phyloP scores from a whole-genome alignment of 164 flowering plant genomes.

The Dillenia suffruticosa region DNA sequence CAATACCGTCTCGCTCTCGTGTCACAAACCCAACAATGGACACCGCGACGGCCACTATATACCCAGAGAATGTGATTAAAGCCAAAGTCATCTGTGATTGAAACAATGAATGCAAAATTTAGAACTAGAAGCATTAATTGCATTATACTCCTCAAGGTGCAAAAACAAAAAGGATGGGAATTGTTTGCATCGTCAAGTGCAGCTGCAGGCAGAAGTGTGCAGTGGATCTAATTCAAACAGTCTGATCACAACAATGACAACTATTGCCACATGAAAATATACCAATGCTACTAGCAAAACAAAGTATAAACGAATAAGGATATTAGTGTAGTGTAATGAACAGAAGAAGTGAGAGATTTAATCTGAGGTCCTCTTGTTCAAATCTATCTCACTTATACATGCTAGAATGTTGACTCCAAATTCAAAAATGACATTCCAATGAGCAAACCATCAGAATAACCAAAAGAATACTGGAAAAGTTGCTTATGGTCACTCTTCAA shows the following conservation, averaged over 20 bases:
- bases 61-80: constrained; percentile 95
- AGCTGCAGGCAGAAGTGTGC: no score
- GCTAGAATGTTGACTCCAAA: not conserved
- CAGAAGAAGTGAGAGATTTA: no score
- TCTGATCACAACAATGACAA: not conserved
- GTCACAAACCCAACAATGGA: constrained; percentile 99
- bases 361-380: no score
- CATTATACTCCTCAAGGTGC: not conserved
- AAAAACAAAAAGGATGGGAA: not conserved
- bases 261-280: no score
- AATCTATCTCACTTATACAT: no score
- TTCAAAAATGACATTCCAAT: not conserved
- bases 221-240: not conserved
- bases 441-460: not conserved
- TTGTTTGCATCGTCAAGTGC: not conserved
- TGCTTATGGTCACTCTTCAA: not conserved
- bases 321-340: no score
- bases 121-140: not conserved
- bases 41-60: constrained; percentile 98
- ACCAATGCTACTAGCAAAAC: no score
- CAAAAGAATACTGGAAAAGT: not conserved
- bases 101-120: not conserved
- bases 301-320: no score
- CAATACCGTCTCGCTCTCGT: constrained; percentile 88
- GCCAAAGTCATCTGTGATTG: constrained; percentile 84